Percentiles rank a stretch among this genome's conserved stretches.
Evolutionary conservation across 2,329 filamentous ascomycete species (phyloP).

Genomic region (Emericellopsis atlantica): DNA sequence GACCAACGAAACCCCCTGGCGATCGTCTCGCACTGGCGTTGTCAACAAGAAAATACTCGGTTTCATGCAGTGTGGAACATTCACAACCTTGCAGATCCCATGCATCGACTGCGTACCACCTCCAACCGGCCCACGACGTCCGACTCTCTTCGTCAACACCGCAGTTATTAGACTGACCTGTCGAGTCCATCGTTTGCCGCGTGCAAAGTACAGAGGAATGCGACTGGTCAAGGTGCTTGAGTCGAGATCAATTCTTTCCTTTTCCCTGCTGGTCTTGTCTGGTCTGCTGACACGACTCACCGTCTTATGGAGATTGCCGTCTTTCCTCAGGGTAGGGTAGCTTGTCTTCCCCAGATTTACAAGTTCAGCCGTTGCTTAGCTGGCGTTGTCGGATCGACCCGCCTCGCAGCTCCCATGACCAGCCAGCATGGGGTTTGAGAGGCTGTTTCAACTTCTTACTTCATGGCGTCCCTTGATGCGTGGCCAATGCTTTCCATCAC

Average conservation of each 20-base stretch:
- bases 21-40: no score
- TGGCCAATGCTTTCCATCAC: no score
- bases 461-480: not conserved
- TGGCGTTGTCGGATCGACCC: not conserved
- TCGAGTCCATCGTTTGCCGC: not conserved
- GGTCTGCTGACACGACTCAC: not conserved
- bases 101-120: no score
- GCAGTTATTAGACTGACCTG: conserved; percentile 5
- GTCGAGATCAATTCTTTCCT: conserved; percentile 1
- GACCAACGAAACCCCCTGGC: no score
- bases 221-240: not conserved
- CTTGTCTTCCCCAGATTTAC: conserved; percentile 1
- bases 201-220: not conserved
- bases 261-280: not conserved
- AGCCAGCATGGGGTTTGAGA: not conserved
- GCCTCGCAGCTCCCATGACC: conserved; percentile 1
- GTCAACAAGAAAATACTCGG: no score
- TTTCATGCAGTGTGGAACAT: no score
- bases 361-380: not conserved
- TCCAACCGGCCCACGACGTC: no score
- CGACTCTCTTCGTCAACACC: not conserved
- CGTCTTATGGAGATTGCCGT: not conserved
- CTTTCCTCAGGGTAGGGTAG: not conserved
- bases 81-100: no score
- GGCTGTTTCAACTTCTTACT: no score